Conservation (phyloP, 2,329 filamentous ascomycete genomes). For the Fusarium brachygibbosum region DNA sequence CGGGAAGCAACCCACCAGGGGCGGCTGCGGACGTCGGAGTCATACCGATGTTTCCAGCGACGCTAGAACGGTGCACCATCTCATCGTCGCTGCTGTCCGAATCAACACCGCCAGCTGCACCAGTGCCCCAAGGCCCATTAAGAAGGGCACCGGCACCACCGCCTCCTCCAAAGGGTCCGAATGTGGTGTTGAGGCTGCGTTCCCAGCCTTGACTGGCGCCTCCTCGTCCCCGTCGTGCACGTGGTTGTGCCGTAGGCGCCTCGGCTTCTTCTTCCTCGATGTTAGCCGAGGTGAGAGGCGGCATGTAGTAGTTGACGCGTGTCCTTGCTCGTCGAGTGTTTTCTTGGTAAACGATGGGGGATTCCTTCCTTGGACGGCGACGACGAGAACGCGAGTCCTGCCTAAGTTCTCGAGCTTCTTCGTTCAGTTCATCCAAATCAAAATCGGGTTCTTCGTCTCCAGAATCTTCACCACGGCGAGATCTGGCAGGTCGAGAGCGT, state of each 20-base stretch:
- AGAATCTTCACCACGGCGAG: constrained; percentile 65
- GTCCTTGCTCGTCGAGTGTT: constrained; percentile 66
- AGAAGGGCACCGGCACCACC: constrained; percentile 79
- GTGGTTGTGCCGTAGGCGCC: constrained; percentile 76
- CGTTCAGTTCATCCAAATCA: constrained; percentile 74
- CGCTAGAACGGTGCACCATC: constrained; percentile 71
- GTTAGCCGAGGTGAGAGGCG: constrained; percentile 72
- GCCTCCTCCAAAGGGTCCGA: constrained; percentile 92
- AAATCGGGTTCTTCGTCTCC: constrained; percentile 70
- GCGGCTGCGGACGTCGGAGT: constrained; percentile 67
- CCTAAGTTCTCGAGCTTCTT: constrained; percentile 74
- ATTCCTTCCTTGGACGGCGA: constrained; percentile 64
- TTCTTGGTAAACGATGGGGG: constrained; percentile 72
- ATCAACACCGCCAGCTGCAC: constrained; percentile 82
- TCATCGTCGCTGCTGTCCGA: constrained; percentile 99
- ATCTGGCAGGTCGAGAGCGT: constrained; percentile 60
- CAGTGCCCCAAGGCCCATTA: constrained; percentile 79
- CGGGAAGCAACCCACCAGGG: constrained; percentile 61
- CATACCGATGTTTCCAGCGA: constrained; percentile 72
- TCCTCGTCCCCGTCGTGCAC: constrained; percentile 74
- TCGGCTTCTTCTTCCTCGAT: constrained; percentile 82
- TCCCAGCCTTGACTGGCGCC: constrained; percentile 75
- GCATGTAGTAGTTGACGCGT: constrained; percentile 87
- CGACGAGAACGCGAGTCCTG: constrained; percentile 67
- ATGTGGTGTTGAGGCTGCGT: constrained; percentile 87